Conservation (phyloP, 306 rosid genomes). For the Arachis hypogaea region DNA sequence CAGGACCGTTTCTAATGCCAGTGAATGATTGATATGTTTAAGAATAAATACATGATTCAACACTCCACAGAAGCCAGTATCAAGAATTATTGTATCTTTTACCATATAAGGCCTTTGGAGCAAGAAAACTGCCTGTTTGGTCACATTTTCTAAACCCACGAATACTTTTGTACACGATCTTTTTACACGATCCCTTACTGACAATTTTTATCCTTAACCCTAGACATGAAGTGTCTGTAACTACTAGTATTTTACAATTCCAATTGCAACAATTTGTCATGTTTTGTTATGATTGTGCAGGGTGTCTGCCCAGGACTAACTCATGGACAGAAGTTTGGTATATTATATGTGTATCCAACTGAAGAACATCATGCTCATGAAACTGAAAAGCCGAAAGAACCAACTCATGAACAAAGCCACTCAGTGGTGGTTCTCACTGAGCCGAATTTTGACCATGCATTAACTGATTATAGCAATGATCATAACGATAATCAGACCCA, state of each 20-base stretch:
- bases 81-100: background rate
- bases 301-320: conserved; percentile 85
- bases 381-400: conserved; percentile 47
- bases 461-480: conserved; percentile 36
- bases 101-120: no score
- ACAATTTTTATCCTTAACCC: no score
- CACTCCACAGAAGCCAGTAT: no score
- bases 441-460: conserved; percentile 48
- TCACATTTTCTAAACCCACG: no score
- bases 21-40: background rate
- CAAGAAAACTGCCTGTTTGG: no score
- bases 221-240: no score
- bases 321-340: conserved; percentile 78
- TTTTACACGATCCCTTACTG: no score
- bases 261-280: conserved; percentile 2
- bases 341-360: conserved; percentile 50
- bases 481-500: conserved; percentile 41
- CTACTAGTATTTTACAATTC: background rate
- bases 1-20: background rate
- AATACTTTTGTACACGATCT: no score
- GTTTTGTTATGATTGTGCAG: conserved; percentile 53
- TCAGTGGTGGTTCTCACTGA: conserved; percentile 46
- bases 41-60: background rate
- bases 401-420: conserved; percentile 51
- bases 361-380: conserved; percentile 45